phyloP scores from a whole-genome alignment of 192 early-diverging fungal genomes.

The Rhizophagus prolifer region DNA sequence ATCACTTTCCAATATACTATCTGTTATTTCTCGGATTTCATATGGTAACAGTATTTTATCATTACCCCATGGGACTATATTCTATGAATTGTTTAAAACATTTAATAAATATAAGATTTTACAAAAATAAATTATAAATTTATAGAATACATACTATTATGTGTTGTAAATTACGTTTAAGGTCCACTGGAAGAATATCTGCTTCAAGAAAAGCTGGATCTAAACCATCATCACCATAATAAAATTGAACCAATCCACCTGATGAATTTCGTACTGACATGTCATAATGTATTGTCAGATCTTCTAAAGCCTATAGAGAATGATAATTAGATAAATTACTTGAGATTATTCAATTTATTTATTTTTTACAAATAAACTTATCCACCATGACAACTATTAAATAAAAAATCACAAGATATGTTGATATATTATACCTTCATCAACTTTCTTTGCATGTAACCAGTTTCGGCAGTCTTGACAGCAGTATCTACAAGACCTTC shows the following conservation, averaged over 20 bases:
- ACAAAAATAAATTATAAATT: not conserved
- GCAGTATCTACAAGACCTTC: conserved; percentile 99
- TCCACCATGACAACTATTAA: too few relatives aligned
- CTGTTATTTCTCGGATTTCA: conserved; percentile 57
- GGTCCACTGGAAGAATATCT: conserved; percentile 84
- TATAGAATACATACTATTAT: conserved; percentile 30
- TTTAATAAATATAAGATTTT: not conserved
- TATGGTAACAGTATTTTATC: conserved; percentile 59
- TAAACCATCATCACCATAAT: conserved; percentile 93
- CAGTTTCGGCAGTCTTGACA: conserved; percentile 99
- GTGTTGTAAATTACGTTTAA: conserved; percentile 79
- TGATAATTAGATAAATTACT: too few relatives aligned
- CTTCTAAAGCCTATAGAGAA: conserved; percentile 78
- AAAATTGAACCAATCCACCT: conserved; percentile 91
- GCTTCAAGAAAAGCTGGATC: conserved; percentile 95
- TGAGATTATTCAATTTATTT: too few relatives aligned
- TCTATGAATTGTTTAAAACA: not conserved
- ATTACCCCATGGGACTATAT: conserved; percentile 8
- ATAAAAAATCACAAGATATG: not conserved
- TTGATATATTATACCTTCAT: conserved; percentile 65
- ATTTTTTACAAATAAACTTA: too few relatives aligned
- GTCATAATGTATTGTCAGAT: conserved; percentile 94
- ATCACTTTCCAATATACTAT: conserved; percentile 47
- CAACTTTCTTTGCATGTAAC: conserved; percentile 95
- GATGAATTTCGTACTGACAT: conserved; percentile 89